Conservation (phyloP, 768 basidiomycete species). For the Neoboletus subvelutipes region DNA sequence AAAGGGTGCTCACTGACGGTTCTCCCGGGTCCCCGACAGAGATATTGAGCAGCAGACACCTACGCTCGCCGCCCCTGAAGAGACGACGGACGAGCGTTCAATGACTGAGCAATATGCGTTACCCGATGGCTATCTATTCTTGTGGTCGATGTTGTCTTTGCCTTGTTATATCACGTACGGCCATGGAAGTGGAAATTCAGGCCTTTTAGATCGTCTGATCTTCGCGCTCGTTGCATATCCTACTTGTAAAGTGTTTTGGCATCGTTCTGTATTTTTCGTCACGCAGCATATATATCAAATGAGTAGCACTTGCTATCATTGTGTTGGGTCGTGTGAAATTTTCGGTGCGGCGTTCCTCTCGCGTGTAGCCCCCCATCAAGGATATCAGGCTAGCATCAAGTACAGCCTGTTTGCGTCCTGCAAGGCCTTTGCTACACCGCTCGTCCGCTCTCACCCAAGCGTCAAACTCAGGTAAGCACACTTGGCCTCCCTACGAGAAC, state of each 20-base stretch:
- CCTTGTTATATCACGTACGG: slow-evolving; percentile 13
- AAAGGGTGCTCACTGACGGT: slow-evolving; percentile 26
- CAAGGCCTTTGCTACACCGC: slow-evolving; percentile 1
- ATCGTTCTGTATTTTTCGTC: slow-evolving; percentile 25
- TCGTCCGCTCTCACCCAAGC: neutral
- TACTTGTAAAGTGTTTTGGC: slow-evolving; percentile 37
- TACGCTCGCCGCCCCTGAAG: slow-evolving; percentile 46
- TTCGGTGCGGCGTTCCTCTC: slow-evolving; percentile 16
- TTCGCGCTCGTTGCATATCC: slow-evolving; percentile 22
- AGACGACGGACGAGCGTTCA: slow-evolving; percentile 46
- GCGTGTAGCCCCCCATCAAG: slow-evolving; percentile 26
- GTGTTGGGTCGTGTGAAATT: slow-evolving; percentile 23
- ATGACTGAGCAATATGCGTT: slow-evolving; percentile 13
- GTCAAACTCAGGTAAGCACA: slow-evolving; percentile 5
- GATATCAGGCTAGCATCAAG: slow-evolving; percentile 30
- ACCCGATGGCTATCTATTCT: slow-evolving; percentile 29
- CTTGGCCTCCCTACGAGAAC: neutral
- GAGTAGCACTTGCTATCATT: slow-evolving; percentile 4
- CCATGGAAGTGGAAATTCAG: slow-evolving; percentile 6
- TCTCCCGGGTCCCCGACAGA: slow-evolving; percentile 25
- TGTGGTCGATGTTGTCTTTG: slow-evolving; percentile 13
- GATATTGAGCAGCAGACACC: slow-evolving; percentile 16
- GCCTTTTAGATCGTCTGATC: slow-evolving; percentile 5
- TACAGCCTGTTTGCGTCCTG: slow-evolving; percentile 19
- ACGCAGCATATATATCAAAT: neutral